Evolutionary conservation across 176 grass and related monocot genomes (phyloP).

Genomic region (Triticum timopheevii): DNA sequence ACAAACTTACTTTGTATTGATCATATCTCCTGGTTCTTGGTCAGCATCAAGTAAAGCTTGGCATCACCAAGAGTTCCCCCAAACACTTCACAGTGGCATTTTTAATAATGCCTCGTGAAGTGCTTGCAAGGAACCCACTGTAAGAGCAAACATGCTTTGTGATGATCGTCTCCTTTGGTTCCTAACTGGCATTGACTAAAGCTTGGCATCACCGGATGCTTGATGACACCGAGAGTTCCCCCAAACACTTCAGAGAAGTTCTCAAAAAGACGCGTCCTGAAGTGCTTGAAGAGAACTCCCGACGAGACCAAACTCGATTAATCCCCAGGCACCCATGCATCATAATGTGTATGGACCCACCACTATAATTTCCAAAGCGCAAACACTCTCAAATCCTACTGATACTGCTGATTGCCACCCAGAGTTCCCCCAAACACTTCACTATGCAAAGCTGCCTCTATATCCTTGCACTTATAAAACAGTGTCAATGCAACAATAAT

Average conservation of each 20-base stretch:
- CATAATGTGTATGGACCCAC: not conserved
- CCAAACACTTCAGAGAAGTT: conserved; percentile 55
- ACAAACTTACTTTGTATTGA: not conserved
- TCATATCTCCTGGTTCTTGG: not conserved
- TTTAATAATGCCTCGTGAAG: not conserved
- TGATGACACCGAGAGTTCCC: conserved; percentile 37
- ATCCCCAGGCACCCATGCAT: not conserved
- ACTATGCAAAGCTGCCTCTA: not conserved
- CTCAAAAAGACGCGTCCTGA: not conserved
- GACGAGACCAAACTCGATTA: conserved; percentile 25
- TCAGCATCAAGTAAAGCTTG: not conserved
- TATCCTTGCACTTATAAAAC: not conserved
- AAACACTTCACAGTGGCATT: not conserved
- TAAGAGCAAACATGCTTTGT: no score
- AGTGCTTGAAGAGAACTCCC: conserved; percentile 53
- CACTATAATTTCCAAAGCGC: not conserved
- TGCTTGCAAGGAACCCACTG: not conserved
- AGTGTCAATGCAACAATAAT: conserved; percentile 3
- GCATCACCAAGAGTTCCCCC: not conserved
- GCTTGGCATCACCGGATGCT: not conserved
- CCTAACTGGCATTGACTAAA: no score
- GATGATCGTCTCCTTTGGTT: no score
- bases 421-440: conserved; percentile 53
- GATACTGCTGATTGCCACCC: not conserved
- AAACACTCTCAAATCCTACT: not conserved